A percentile compares a stretch with the other conserved stretches of the same genome.
Conservation (phyloP, 768 basidiomycete genomes). For the Dendrothele bispora region DNA sequence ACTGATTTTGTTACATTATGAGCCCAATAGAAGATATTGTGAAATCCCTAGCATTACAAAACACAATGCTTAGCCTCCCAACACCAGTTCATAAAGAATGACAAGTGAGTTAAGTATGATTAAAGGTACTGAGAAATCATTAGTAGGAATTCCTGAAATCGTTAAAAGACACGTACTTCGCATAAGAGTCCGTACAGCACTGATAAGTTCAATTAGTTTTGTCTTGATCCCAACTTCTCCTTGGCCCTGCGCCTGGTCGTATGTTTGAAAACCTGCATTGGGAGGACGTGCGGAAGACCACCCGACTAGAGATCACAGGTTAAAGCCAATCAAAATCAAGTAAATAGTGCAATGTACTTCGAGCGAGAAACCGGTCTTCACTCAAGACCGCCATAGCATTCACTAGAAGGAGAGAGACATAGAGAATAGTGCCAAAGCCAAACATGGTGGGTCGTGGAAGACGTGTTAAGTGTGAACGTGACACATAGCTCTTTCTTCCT, state of each 20-base stretch:
- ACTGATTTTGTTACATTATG: constrained; percentile 11
- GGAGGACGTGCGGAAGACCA: constrained; percentile 77
- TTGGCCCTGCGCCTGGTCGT: constrained; percentile 56
- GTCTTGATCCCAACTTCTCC: constrained; percentile 78
- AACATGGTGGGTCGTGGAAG: constrained; percentile 30
- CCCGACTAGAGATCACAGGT: constrained; percentile 62
- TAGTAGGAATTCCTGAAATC: constrained; percentile 3
- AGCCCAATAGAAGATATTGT: too few species aligned
- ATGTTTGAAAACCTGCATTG: constrained; percentile 61
- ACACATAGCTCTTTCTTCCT: constrained; percentile 11
- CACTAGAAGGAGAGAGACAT: constrained; percentile 83
- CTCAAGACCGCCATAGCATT: constrained; percentile 95
- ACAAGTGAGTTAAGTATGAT: constrained; percentile 86
- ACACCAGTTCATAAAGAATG: constrained; percentile 80
- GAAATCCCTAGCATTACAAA: constrained; percentile 14
- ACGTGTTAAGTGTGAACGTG: constrained; percentile 10
- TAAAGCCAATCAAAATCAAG: constrained; percentile 1
- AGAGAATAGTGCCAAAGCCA: constrained; percentile 77
- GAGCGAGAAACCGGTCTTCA: constrained; percentile 93
- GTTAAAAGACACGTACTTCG: constrained; percentile 72
- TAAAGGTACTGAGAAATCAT: constrained; percentile 70
- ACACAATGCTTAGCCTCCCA: constrained; percentile 40
- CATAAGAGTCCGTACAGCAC: constrained; percentile 95
- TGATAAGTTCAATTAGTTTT: constrained; percentile 87
- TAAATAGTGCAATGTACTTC: constrained; percentile 54